Conservation (phyloP, 2,329 filamentous ascomycete species). For the Aspergillus sp. region DNA sequence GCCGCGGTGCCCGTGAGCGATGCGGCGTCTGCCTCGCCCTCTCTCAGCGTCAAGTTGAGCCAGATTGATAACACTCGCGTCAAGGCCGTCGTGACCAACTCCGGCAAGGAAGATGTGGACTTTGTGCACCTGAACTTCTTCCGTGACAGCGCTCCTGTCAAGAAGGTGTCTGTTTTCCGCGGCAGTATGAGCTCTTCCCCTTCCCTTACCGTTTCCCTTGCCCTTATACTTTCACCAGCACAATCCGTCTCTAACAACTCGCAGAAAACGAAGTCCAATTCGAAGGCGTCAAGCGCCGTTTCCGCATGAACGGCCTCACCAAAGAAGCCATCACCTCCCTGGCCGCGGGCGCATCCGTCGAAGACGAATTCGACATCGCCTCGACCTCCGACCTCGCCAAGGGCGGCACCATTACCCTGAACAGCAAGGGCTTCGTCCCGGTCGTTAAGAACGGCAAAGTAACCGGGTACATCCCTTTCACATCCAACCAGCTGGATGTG, state of each 20-base stretch:
- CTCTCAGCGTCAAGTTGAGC: conserved; percentile 32
- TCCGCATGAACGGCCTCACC: conserved; percentile 28
- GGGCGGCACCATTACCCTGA: conserved; percentile 57
- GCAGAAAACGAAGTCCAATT: conserved; percentile 32
- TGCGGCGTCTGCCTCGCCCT: neutral
- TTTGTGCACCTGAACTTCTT: conserved; percentile 40
- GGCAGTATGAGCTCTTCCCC: conserved; percentile 29
- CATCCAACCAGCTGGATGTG: conserved; percentile 59
- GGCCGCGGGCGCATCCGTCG: conserved; percentile 25
- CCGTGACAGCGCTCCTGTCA: conserved; percentile 32
- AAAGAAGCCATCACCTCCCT: conserved; percentile 31
- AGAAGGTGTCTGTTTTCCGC: conserved; percentile 36
- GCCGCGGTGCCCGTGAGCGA: neutral
- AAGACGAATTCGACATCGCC: conserved; percentile 38
- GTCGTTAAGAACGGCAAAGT: conserved; percentile 55
- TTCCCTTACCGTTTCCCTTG: conserved; percentile 20
- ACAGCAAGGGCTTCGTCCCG: conserved; percentile 57
- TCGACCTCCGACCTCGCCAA: conserved; percentile 41
- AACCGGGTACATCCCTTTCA: conserved; percentile 55
- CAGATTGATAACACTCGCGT: conserved; percentile 33
- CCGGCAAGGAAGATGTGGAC: conserved; percentile 30
- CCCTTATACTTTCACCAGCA: neutral
- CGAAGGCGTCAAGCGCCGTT: conserved; percentile 30
- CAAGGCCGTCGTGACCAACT: conserved; percentile 39
- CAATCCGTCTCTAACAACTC: neutral